A percentile compares a stretch with the other conserved stretches of the same genome.
These are phyloP conservation scores for Trichoderma cornu-damae DNA, from an alignment of 2,329 filamentous ascomycete species.

Conservation along the genomic window DNA sequence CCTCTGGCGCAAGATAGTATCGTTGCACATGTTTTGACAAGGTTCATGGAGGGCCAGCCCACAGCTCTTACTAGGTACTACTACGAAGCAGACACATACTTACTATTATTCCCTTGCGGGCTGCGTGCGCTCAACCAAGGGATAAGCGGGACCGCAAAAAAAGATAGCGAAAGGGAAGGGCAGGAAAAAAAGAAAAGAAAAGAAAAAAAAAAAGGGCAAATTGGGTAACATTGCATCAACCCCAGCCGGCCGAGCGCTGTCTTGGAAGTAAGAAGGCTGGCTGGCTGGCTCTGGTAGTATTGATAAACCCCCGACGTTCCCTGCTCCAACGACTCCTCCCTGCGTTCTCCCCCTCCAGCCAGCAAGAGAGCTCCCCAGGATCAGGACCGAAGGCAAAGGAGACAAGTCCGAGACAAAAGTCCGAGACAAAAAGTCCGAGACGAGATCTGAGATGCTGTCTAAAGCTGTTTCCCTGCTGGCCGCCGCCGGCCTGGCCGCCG, in stretches of 20 bases:
- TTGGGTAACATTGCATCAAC: slow-evolving; percentile 8
- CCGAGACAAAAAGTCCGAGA: slow-evolving; percentile 9
- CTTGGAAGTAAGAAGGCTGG: background rate
- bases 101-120: too few relatives aligned
- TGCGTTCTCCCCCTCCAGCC: slow-evolving; percentile 1
- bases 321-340: background rate
- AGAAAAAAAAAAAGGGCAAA: too few relatives aligned
- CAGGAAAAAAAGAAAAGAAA: too few relatives aligned
- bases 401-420: background rate
- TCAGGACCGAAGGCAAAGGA: background rate
- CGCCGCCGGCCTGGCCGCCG: slow-evolving; percentile 26
- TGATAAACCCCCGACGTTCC: slow-evolving; percentile 7
- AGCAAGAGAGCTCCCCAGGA: background rate
- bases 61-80: background rate
- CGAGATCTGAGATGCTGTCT: slow-evolving; percentile 20
- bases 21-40: background rate
- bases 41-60: background rate
- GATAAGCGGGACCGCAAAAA: too few relatives aligned
- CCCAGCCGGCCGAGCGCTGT: background rate
- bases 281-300: background rate
- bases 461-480: slow-evolving; percentile 24
- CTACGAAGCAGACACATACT: too few relatives aligned
- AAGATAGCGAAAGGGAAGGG: too few relatives aligned
- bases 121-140: background rate
- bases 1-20: background rate